These are phyloP conservation scores for Verticillium zaregamsianum DNA, from an alignment of 2,329 filamentous ascomycete genomes.

Conservation along the genomic window DNA sequence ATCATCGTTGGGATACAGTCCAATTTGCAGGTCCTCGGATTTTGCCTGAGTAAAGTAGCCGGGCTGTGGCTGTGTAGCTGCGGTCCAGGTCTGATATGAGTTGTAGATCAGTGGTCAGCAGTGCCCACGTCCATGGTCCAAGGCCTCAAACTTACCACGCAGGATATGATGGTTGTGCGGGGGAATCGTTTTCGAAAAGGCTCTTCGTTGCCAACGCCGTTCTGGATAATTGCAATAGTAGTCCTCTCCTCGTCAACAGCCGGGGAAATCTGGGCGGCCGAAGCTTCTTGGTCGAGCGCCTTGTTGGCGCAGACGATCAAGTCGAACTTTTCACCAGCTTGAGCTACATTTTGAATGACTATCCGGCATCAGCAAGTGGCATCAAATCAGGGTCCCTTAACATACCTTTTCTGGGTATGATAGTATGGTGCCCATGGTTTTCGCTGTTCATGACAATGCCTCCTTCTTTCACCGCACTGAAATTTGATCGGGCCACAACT, in stretches of 20 bases:
- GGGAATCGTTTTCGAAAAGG: conserved; percentile 47
- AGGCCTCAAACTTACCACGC: conserved; percentile 37
- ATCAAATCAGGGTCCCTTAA: background rate
- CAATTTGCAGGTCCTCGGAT: conserved; percentile 51
- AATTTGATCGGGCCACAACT: conserved; percentile 58
- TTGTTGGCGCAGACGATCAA: conserved; percentile 55
- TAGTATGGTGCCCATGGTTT: conserved; percentile 50
- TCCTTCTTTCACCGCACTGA: conserved; percentile 44
- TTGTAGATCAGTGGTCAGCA: background rate
- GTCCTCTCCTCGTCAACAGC: conserved; percentile 35
- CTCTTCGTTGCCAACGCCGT: conserved; percentile 57
- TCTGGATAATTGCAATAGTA: conserved; percentile 56
- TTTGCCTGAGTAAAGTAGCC: conserved; percentile 46
- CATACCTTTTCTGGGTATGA: conserved; percentile 38
- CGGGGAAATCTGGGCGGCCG: conserved; percentile 27
- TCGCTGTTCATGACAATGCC: conserved; percentile 51
- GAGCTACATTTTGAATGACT: conserved; percentile 41
- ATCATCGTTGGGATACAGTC: conserved; percentile 38
- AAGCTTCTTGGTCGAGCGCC: conserved; percentile 37
- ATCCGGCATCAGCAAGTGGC: conserved; percentile 10
- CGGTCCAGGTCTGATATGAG: conserved; percentile 42
- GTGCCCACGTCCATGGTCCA: background rate
- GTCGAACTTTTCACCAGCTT: conserved; percentile 44
- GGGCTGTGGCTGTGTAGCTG: conserved; percentile 43
- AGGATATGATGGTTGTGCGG: conserved; percentile 47